Base-by-base conservation (phyloP, 2,329 filamentous ascomycete species). In the Neurospora sp. region DNA sequence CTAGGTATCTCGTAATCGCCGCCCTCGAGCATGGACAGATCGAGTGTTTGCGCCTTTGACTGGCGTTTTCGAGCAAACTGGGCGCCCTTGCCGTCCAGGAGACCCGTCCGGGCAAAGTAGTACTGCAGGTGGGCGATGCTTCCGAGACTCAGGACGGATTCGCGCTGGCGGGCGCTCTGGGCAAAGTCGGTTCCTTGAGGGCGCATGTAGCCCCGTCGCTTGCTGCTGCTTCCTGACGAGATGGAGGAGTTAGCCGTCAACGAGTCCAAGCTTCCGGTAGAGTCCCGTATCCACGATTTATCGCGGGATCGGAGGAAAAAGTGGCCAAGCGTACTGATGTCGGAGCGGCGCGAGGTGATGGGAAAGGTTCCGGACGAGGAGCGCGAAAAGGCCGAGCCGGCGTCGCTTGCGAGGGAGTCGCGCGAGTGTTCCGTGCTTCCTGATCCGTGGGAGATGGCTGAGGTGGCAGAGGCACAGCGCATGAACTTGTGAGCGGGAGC, bases 101-200 rank as follows among this genome's bases (percentile, higher is more conserved):
- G 82, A 6, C 96, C 96, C 0, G 96, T 99, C 71, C 96, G 87
- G 42, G 96, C 95, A 82, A 99, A 99, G 81, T 98, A 99, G 82
- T 98, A 97, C 80, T 99, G 96, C 77, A 99, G 84, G 82, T 99
- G 96, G 70, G 94, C 93, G 76, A 99, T 99, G 80, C 94, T 97
- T 69, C 96, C 96, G 72, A 99, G 82, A 77, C 93, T 97, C 88
- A 98, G 91, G 74, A 99, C 96, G 78, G 94, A 97, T 79, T 99
- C 95, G 73, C 96, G 87, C 68, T 93, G 93, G 78, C 89, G 90
- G 66, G 96, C 96, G 70, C 94, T 97, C 71, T 92, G 91, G 36
- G 96, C 93, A 79, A 98, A 99, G 76, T 93, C 88, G 68, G 92
- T 96, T 69, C 90, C 92, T 78, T 93, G 91, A 0, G 94, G 93